A percentile compares a stretch with the other conserved stretches of the same genome.
These are phyloP conservation scores for Leishmania braziliensis DNA, from an alignment of 208 protist genomes.

Conservation along the genomic window DNA sequence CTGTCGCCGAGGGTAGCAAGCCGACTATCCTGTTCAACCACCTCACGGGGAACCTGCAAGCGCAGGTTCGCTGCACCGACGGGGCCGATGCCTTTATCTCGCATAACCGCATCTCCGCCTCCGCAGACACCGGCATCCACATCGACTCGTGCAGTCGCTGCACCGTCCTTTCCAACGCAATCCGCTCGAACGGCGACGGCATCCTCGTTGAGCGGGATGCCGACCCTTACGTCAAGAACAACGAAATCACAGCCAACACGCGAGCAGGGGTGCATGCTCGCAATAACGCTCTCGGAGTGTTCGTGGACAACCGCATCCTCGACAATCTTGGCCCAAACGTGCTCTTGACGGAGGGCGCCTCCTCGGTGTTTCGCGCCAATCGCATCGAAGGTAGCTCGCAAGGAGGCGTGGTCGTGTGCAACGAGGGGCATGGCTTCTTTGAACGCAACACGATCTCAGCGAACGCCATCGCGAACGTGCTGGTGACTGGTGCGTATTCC, in stretches of 20 bases:
- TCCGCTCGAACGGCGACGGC: constrained; percentile 60
- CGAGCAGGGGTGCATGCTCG: constrained; percentile 48
- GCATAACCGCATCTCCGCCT: constrained; percentile 56
- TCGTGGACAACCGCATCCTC: constrained; percentile 64
- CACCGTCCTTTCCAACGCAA: constrained; percentile 56
- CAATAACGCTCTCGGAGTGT: constrained; percentile 83
- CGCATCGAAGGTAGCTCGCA: constrained; percentile 45
- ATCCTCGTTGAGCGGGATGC: constrained; percentile 81
- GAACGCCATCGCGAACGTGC: constrained; percentile 76
- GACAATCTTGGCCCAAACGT: constrained; percentile 64
- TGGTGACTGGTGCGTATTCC: constrained; percentile 58
- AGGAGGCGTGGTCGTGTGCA: constrained; percentile 71
- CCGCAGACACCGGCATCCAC: constrained; percentile 47
- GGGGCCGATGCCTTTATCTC: constrained; percentile 65
- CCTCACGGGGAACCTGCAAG: constrained; percentile 47
- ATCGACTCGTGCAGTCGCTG: constrained; percentile 66
- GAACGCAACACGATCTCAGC: constrained; percentile 71
- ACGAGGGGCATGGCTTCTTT: constrained; percentile 68
- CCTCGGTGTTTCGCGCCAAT: constrained; percentile 69
- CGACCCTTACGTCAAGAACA: constrained; percentile 72
- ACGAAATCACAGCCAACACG: constrained; percentile 51
- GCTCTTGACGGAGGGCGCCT: constrained; percentile 65
- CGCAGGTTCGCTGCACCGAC: constrained; percentile 54
- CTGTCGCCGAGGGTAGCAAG: constrained; percentile 39
- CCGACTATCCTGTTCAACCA: constrained; percentile 69